A percentile compares a stretch with the other conserved stretches of the same genome.
phyloP scores from a whole-genome alignment of 1,284 basidiomycete species.

The Entoloma clypeatum region DNA sequence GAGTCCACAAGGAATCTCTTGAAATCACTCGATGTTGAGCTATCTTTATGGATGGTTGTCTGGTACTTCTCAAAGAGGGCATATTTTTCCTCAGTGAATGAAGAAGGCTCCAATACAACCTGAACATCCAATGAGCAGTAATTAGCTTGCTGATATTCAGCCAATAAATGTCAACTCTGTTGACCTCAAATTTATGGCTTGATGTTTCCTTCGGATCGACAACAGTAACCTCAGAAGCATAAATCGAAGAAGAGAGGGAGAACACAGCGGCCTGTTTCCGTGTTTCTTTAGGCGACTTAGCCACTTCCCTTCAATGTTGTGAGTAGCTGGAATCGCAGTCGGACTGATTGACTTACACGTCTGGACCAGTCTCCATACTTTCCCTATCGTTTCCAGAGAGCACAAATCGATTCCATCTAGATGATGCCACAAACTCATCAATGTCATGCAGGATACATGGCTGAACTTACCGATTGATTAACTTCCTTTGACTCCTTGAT shows the following conservation, averaged over 20 bases:
- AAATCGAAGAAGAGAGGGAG: constrained; percentile 44
- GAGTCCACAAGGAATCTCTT: constrained; percentile 76
- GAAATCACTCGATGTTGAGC: constrained; percentile 55
- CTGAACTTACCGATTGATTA: constrained; percentile 56
- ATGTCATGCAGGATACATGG: not conserved
- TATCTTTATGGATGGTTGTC: constrained; percentile 71
- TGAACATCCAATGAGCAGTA: constrained; percentile 27
- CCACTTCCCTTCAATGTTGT: constrained; percentile 1
- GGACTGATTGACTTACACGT: constrained; percentile 15
- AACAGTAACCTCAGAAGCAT: constrained; percentile 38
- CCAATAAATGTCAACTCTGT: constrained; percentile 7
- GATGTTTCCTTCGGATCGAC: constrained; percentile 7
- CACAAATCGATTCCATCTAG: constrained; percentile 75
- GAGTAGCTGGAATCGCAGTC: not conserved
- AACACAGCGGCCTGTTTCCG: constrained; percentile 26
- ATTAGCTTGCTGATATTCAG: not conserved
- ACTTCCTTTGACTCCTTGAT: constrained; percentile 76
- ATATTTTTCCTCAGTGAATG: constrained; percentile 79
- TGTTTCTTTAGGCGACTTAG: constrained; percentile 7
- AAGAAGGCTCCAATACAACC: constrained; percentile 73
- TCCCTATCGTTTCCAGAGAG: constrained; percentile 44
- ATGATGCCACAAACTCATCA: not conserved
- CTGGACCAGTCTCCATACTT: constrained; percentile 23
- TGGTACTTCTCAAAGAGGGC: constrained; percentile 77
- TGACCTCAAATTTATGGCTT: constrained; percentile 50